Evolutionary conservation across 371 early-diverging fungal genomes (phyloP), one percentile per base, ranked within the genome.

Genomic region (Dichotomocladium elegans): DNA sequence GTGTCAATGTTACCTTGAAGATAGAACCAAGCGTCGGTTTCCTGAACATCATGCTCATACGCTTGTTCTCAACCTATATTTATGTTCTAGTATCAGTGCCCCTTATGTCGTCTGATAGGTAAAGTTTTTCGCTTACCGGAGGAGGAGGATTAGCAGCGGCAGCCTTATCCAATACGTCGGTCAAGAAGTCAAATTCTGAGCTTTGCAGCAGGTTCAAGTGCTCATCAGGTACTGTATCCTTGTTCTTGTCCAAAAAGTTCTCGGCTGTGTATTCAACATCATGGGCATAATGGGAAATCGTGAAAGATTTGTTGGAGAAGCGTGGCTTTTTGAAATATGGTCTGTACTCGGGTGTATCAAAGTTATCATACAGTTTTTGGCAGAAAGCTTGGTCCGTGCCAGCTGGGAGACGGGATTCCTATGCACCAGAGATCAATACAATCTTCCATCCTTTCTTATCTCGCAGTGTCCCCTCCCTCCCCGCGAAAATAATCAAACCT

Each of bases 171-270:
- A 87, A 58, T n/a, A 92, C 83, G 42, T 90, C 89, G 41, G 80
- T 79, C 57, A 95, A 66, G 59, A 94, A 93, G 24, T 77, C 79
- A 60, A 86, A 87, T 40, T 81, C 78, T 6, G 85, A 72, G 24
- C 79, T 79, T 57, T 83, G 81, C 51, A 96, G 72, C 10, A 91
- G 61, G n/a, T 72, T 74, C 51, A 93, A 60, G 46, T 91, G 81
- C 70, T 98, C 96, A 53, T 96, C 98, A 35, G 94, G 91, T 21
- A 97, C 91, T 19, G 96, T 91, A 67, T 99, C 99, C 72, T 93
- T 94, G 75, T 99, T 99, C 81, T 99, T 99, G 54, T 95, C 94
- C 40, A 99, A 79, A 77, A 99, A 99, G 17, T 93, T 95, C 17
- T 95, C 93, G 34, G 88, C 80, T 52, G 86, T 87, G 58, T 98